A percentile compares a stretch with the other conserved stretches of the same genome.
These are phyloP conservation scores for Saccharomycopsis fermentans DNA, from an alignment of 805 yeast genomes.

Conservation along the genomic window DNA sequence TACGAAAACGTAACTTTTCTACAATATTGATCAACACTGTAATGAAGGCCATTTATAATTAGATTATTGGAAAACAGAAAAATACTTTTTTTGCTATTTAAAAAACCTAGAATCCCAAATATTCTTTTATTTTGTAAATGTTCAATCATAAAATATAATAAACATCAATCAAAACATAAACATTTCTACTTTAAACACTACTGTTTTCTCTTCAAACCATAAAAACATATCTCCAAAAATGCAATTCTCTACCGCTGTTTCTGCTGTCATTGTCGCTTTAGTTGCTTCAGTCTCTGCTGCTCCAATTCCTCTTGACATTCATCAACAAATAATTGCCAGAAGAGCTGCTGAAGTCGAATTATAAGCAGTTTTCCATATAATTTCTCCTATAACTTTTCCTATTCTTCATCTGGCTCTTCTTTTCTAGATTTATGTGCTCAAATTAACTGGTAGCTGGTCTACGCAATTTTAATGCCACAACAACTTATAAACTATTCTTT, in stretches of 20 bases:
- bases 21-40: too few species aligned
- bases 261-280: slow-evolving; percentile 12
- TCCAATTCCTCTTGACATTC: slow-evolving; percentile 17
- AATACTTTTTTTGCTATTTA: too few species aligned
- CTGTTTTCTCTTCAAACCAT: not conserved
- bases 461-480: not conserved
- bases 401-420: not conserved
- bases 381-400: not conserved
- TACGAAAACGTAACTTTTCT: too few species aligned
- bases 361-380: not conserved
- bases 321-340: slow-evolving; percentile 9
- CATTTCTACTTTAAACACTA: not conserved
- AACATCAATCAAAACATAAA: too few species aligned
- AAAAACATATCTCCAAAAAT: slow-evolving; percentile 1
- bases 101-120: too few species aligned
- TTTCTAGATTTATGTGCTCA: not conserved
- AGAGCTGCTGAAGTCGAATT: slow-evolving; percentile 9
- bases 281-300: slow-evolving; percentile 17
- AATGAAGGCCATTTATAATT: too few species aligned
- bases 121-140: too few species aligned
- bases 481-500: not conserved
- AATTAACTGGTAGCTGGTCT: not conserved
- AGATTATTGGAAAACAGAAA: too few species aligned
- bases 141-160: too few species aligned
- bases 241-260: slow-evolving; percentile 17